Evolutionary conservation across 352 stramenopile genomes (phyloP).

Genomic region (Pythium biforme): DNA sequence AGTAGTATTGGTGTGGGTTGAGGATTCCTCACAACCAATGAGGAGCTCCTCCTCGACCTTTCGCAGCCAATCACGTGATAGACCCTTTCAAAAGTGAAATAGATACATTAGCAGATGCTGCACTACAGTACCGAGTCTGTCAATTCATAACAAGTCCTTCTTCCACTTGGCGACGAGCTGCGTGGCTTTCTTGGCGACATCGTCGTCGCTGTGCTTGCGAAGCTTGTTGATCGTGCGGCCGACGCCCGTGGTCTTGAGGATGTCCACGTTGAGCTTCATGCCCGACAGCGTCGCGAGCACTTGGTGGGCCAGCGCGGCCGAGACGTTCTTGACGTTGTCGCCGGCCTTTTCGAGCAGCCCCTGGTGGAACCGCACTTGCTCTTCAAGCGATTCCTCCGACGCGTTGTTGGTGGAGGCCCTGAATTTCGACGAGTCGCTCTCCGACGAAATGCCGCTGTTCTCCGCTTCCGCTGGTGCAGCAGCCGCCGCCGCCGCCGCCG

Average conservation of each 20-base stretch:
- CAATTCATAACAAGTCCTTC: slow-evolving; percentile 66
- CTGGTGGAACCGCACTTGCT: slow-evolving; percentile 69
- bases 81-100: slow-evolving; percentile 24
- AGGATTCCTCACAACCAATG: too few relatives aligned
- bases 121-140: too few relatives aligned
- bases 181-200: slow-evolving; percentile 65
- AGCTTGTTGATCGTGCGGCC: slow-evolving; percentile 87
- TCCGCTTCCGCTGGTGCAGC: not conserved
- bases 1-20: too few relatives aligned
- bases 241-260: slow-evolving; percentile 79
- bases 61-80: slow-evolving; percentile 15
- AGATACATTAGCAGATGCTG: slow-evolving; percentile 15
- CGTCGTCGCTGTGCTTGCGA: slow-evolving; percentile 62
- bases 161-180: slow-evolving; percentile 85
- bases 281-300: slow-evolving; percentile 65
- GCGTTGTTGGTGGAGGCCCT: not conserved
- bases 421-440: slow-evolving; percentile 1
- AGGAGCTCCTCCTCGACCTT: not conserved
- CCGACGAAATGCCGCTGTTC: not conserved
- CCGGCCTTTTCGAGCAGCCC: slow-evolving; percentile 69
- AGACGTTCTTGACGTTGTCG: slow-evolving; percentile 69
- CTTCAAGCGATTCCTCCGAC: slow-evolving; percentile 53
- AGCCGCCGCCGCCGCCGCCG: not conserved
- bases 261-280: slow-evolving; percentile 78
- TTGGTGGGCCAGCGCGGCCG: slow-evolving; percentile 59